These are phyloP conservation scores for Pedinophyceae sp. DNA, from an alignment of 139 green algal species.

Conservation along the genomic window DNA sequence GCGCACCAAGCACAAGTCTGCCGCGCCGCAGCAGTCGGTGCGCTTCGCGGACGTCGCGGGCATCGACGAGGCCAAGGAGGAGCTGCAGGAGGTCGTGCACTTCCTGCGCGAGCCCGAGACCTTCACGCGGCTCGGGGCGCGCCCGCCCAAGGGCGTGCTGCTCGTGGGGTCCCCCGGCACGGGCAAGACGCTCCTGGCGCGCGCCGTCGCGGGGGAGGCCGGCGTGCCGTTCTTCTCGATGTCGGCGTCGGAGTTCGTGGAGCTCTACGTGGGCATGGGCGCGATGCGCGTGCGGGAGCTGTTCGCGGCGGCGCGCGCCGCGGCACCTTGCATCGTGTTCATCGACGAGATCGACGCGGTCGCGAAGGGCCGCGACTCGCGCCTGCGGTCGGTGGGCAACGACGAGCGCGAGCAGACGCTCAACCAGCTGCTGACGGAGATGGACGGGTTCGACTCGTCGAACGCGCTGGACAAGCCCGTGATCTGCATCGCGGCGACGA, in stretches of 20 bases:
- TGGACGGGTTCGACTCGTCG: constrained; percentile 59
- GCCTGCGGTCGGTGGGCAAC: constrained; percentile 49
- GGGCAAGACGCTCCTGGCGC: constrained; percentile 64
- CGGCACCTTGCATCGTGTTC: constrained; percentile 79
- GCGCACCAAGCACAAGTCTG: constrained; percentile 14
- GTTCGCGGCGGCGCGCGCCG: constrained; percentile 52
- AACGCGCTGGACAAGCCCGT: constrained; percentile 24
- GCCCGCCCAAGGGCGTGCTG: constrained; percentile 56
- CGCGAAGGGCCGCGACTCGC: constrained; percentile 50
- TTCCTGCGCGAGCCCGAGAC: constrained; percentile 48
- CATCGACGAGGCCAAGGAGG: constrained; percentile 76
- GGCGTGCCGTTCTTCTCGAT: constrained; percentile 76
- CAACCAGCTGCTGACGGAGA: constrained; percentile 81
- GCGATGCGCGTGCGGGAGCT: constrained; percentile 64
- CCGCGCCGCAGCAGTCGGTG: no score
- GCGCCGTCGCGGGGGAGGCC: constrained; percentile 37
- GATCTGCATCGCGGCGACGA: constrained; percentile 77
- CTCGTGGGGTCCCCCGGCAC: constrained; percentile 58
- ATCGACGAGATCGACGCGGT: constrained; percentile 87
- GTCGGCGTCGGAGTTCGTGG: constrained; percentile 66
- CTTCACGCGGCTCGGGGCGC: constrained; percentile 50
- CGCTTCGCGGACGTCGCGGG: constrained; percentile 75
- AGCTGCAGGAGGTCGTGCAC: constrained; percentile 75
- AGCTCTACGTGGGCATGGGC: constrained; percentile 89
- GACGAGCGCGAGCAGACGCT: constrained; percentile 84